Evolutionary conservation across 169 alveolate genomes (phyloP).

Genomic region (Neospora caninum): DNA sequence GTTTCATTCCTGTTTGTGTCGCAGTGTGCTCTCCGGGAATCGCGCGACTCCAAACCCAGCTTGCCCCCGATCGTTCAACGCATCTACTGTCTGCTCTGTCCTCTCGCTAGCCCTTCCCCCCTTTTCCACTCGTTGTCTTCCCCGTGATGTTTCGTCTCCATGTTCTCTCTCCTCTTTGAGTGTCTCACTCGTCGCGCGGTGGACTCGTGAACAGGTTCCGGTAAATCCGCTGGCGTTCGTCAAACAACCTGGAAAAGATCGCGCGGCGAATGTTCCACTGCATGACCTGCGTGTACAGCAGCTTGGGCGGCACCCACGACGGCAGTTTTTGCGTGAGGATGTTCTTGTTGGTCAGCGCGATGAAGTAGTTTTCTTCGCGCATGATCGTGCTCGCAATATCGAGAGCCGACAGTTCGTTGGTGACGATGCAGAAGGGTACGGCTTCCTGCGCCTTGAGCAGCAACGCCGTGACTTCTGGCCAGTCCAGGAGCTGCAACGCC

Average conservation of each 20-base stretch:
- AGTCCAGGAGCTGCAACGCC: constrained; percentile 39
- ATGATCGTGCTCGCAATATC: constrained; percentile 68
- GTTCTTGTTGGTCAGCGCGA: constrained; percentile 69
- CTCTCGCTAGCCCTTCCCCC: no score
- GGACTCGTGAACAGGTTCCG: neutral
- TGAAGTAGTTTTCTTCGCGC: constrained; percentile 72
- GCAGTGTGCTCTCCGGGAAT: no score
- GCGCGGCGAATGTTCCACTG: constrained; percentile 45
- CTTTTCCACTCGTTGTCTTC: no score
- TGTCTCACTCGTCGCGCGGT: constrained; percentile 13
- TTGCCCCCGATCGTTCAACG: no score
- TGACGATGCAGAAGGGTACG: constrained; percentile 58
- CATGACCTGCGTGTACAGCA: constrained; percentile 41
- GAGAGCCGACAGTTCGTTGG: constrained; percentile 63
- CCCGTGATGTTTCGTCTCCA: no score
- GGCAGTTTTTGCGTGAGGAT: constrained; percentile 29
- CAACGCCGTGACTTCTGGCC: constrained; percentile 46
- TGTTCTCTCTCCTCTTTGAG: no score
- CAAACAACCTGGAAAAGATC: constrained; percentile 29
- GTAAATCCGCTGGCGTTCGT: neutral
- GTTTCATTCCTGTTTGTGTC: no score
- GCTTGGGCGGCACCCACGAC: constrained; percentile 33
- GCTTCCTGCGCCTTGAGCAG: constrained; percentile 23
- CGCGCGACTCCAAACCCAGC: no score
- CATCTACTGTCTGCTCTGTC: no score